Base-by-base conservation (phyloP, 805 yeast genomes). In the Wickerhamomyces alni region DNA sequence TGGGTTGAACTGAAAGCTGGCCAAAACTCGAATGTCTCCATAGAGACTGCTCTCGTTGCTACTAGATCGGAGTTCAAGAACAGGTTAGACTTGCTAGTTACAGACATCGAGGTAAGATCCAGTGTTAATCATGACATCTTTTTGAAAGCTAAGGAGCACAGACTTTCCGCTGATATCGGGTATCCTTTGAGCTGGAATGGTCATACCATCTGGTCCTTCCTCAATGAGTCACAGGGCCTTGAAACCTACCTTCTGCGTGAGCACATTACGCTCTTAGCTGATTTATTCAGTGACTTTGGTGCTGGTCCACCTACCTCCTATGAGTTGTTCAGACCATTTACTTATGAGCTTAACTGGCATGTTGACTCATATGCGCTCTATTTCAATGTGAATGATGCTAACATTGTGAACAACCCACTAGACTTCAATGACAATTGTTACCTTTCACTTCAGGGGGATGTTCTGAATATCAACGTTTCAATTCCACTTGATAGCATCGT, bases 61-160 rank as follows among this genome's bases (percentile, higher is more conserved):
- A 63, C 74, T 0, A 61, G 60, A 3, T 52, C 64, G 2, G 83
- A 96, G 0, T 82, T 73, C 68, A 65, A 66, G 16, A 80, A 78
- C 47, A 57, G 50, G 2, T 46, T 82, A 2, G 56, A 61, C 2
- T 56, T 77, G 1, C 64, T 65, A 16, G 58, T 91, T 24, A 56
- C 58, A 0, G 63, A 67, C 15, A 77, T 84, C 1, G 94, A 84
- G 49, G 58, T 87, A 3, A 63, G 89, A 33, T 69, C 97, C 0
- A 84, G 95, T 41, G 89, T 93, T 2, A 93, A 91, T 49, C 99
- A 93, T 57, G 95, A 87, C 48, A 65, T 87, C 10, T 59, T 88
- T 16, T 74, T 85, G 46, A 67, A 70, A 11, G 83, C 94, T 0
- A 72, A 75, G 17, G 61, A 62, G 9, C 87, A 84, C 51, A 57